Conservation (phyloP, 306 rosid genomes). For the Phaseolus lunatus region DNA sequence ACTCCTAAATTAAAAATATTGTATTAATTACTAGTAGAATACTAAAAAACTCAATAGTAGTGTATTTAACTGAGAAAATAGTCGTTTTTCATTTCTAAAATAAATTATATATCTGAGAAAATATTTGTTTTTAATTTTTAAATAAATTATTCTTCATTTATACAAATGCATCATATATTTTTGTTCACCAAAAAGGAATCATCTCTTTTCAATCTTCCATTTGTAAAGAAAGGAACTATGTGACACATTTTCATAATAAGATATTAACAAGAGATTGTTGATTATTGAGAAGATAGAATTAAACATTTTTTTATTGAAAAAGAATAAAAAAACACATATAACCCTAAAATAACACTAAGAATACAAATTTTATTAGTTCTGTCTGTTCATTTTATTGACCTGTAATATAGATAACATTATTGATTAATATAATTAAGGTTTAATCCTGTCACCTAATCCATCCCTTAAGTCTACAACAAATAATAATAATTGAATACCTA, state of each 20-base stretch:
- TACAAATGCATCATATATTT: neutral
- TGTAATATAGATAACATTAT: neutral
- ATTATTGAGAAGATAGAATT: no score
- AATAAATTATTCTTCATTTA: neutral
- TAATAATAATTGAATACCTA: neutral
- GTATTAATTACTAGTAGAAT: no score
- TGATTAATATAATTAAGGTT: neutral
- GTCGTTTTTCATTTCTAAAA: no score
- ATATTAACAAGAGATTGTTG: no score
- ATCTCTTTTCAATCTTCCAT: no score
- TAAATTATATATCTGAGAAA: no score
- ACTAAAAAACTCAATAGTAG: no score
- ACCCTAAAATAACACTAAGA: neutral
- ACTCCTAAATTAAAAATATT: no score
- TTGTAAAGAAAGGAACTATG: no score
- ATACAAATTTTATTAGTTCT: neutral
- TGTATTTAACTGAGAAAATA: neutral
- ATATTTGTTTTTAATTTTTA: no score
- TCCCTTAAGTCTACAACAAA: neutral
- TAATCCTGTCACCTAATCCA: conserved; percentile 11
- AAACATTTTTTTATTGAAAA: neutral
- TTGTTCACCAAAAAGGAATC: no score
- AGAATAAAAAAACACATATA: neutral
- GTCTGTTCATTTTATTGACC: conserved; percentile 15
- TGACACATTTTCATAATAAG: no score